Conservation (phyloP, 1,284 basidiomycete genomes). For the Fomitopsis betulina region DNA sequence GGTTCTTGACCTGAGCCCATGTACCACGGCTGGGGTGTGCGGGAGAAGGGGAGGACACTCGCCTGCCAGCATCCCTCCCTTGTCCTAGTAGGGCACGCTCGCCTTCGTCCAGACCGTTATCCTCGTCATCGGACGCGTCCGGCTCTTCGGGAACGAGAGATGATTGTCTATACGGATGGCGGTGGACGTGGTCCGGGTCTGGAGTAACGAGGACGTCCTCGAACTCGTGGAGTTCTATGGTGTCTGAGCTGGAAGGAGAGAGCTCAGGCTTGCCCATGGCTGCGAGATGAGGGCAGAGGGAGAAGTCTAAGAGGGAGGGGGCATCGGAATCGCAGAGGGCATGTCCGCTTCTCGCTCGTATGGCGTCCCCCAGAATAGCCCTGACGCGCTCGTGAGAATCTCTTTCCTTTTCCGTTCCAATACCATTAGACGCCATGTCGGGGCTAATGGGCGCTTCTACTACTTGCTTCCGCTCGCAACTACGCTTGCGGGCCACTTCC, state of each 20-base stretch:
- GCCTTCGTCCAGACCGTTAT: slow-evolving; percentile 29
- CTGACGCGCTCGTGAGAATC: slow-evolving; percentile 13
- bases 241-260: slow-evolving; percentile 20
- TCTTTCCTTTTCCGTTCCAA: not conserved
- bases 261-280: not conserved
- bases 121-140: slow-evolving; percentile 24
- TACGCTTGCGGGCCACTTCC: slow-evolving; percentile 8
- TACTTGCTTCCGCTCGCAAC: slow-evolving; percentile 23
- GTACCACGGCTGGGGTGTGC: slow-evolving; percentile 7
- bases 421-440: not conserved
- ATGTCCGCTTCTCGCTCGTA: too few relatives aligned
- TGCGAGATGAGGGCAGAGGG: too few relatives aligned
- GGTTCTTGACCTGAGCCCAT: slow-evolving; percentile 53
- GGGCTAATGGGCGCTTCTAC: slow-evolving; percentile 14
- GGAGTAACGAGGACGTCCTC: slow-evolving; percentile 27
- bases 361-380: not conserved
- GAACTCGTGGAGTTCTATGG: slow-evolving; percentile 35
- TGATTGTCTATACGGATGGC: slow-evolving; percentile 5
- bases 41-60: slow-evolving; percentile 9
- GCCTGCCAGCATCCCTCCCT: slow-evolving; percentile 14
- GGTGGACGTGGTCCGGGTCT: slow-evolving; percentile 15
- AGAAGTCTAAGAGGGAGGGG: too few relatives aligned
- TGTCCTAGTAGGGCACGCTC: slow-evolving; percentile 29
- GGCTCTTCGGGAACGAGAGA: slow-evolving; percentile 14
- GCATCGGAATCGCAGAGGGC: too few relatives aligned